Evolutionary conservation across 352 stramenopile species (phyloP).

Genomic region (Sclerospora graminicola): DNA sequence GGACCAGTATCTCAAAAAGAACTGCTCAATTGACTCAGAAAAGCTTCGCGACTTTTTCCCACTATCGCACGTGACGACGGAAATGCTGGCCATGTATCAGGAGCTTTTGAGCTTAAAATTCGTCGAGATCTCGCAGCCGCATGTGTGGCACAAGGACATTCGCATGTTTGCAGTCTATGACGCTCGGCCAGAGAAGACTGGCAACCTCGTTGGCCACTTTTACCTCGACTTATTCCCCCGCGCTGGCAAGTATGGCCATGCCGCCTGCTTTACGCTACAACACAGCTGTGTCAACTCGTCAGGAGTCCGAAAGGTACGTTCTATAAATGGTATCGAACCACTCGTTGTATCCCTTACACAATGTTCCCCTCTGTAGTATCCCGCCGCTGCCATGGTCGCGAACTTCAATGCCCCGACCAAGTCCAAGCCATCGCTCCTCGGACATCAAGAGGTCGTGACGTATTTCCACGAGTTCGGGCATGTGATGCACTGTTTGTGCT

Average conservation of each 20-base stretch:
- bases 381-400: slow-evolving; percentile 84
- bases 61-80: slow-evolving; percentile 74
- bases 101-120: slow-evolving; percentile 83
- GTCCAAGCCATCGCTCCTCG: slow-evolving; percentile 66
- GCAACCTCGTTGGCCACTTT: slow-evolving; percentile 72
- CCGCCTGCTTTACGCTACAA: slow-evolving; percentile 84
- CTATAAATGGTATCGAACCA: too few species aligned
- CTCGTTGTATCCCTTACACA: too few species aligned
- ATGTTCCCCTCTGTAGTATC: slow-evolving; percentile 23
- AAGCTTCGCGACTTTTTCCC: slow-evolving; percentile 86
- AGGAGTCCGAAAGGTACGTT: slow-evolving; percentile 30
- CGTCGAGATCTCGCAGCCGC: slow-evolving; percentile 58
- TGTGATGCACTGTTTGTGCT: slow-evolving; percentile 87
- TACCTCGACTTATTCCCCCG: slow-evolving; percentile 86
- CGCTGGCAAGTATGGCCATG: slow-evolving; percentile 81
- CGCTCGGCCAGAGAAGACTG: slow-evolving; percentile 35
- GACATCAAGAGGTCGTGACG: slow-evolving; percentile 81
- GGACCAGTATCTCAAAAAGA: slow-evolving; percentile 78
- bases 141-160: slow-evolving; percentile 86
- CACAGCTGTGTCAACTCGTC: slow-evolving; percentile 64
- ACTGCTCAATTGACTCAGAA: slow-evolving; percentile 82
- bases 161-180: slow-evolving; percentile 82
- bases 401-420: slow-evolving; percentile 83
- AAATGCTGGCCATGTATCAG: slow-evolving; percentile 83
- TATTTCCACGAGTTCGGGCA: slow-evolving; percentile 88